Evolutionary conservation across 805 yeast species (phyloP), one percentile per base, ranked within the genome.

Genomic region (Brettanomyces nanus): DNA sequence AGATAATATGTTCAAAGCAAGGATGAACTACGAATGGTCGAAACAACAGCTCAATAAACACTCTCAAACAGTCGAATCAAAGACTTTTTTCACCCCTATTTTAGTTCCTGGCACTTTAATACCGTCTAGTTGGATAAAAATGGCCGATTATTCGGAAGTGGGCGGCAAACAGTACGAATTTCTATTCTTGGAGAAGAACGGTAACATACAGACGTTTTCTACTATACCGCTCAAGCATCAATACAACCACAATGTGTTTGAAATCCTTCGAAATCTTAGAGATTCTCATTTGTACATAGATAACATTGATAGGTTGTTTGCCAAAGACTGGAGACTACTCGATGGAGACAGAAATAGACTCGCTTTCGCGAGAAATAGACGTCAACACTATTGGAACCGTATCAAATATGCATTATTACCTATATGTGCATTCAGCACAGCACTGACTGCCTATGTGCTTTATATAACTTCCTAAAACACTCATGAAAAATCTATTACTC

Each of bases 11-110:
- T 73, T 72, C 47, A 65, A 76, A 27, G 70, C 69, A 33, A 50
- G 60, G 28, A 63, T 65, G 29, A 77, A 80, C 0, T 74, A 60
- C 42, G 80, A 75, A 37, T 73, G 75, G 72, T 64, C 73, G 29
- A 60, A 48, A 27, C 56, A 62, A 30, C 56, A 60, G 45, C 45
- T 49, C 28, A 49, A 56, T 14, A 37, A 41, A 9, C 47, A 59
- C n/a, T 61, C 68, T 5, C 52, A 69, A 31, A 55, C 73, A 0
- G 45, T 75, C 11, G 70, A 62, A 34, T 47, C 58, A 13, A 51
- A 57, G 6, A 66, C 66, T 37, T 71, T 70, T 42, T 72, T 72
- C 51, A 62, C 68, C n/a, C 74, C 77, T 1, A 47, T 66, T 28
- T 43, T 52, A 40, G 30, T 58, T n/a, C 65, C 65, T 2, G 48